A percentile compares a stretch with the other conserved stretches of the same genome.
Evolutionary conservation across 2,329 filamentous ascomycete genomes (phyloP).

Genomic region (Aspergillus sp.): DNA sequence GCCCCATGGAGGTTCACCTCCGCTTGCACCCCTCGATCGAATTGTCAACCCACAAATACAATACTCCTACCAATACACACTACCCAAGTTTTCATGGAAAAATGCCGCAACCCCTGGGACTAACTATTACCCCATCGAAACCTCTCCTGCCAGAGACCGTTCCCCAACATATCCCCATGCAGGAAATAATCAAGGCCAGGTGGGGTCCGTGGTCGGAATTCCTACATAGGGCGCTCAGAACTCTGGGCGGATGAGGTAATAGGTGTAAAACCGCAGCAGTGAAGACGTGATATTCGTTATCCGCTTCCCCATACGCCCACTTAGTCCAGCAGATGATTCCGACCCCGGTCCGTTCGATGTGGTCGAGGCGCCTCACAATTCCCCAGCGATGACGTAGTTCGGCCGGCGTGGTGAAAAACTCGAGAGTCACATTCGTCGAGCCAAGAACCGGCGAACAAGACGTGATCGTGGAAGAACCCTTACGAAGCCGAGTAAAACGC

Average conservation of each 20-base stretch:
- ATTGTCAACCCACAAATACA: not conserved
- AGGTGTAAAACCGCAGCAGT: not conserved
- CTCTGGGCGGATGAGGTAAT: conserved; percentile 16
- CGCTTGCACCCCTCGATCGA: not conserved
- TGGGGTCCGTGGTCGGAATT: conserved; percentile 2
- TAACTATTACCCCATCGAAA: conserved; percentile 20
- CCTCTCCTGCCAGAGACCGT: conserved; percentile 5
- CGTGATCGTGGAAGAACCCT: not conserved
- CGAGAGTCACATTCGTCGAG: not conserved
- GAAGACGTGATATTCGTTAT: conserved; percentile 3
- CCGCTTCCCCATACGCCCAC: not conserved
- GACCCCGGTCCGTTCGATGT: not conserved
- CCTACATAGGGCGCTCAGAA: not conserved
- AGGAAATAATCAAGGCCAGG: not conserved
- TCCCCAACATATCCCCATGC: conserved; percentile 4
- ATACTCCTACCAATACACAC: not conserved
- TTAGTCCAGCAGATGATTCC: conserved; percentile 4
- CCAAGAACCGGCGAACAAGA: not conserved
- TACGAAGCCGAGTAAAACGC: not conserved
- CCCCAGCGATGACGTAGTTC: conserved; percentile 1
- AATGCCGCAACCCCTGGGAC: conserved; percentile 16
- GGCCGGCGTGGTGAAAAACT: not conserved
- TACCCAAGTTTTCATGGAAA: conserved; percentile 16
- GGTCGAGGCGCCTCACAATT: not conserved
- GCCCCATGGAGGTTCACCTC: not conserved